Evolutionary conservation across 768 basidiomycete genomes (phyloP).

Genomic region (Lyophyllum decastes): DNA sequence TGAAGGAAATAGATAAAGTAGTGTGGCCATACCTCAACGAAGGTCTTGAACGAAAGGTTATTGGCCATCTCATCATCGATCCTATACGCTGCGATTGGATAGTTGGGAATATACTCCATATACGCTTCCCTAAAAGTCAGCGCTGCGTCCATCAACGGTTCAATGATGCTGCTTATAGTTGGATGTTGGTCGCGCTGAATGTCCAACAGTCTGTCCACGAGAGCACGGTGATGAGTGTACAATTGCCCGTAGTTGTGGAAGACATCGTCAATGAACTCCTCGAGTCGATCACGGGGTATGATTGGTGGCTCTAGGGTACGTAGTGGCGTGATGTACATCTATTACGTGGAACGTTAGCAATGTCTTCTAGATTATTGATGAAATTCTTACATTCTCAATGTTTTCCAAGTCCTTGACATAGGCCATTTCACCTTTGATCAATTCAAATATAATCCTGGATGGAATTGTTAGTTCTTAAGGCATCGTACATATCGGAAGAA

Average conservation of each 20-base stretch:
- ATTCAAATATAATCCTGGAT: constrained; percentile 83
- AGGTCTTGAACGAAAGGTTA: constrained; percentile 77
- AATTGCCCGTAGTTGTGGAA: constrained; percentile 88
- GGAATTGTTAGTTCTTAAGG: constrained; percentile 8
- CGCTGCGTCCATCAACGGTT: constrained; percentile 84
- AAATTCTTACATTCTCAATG: constrained; percentile 66
- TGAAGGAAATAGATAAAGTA: neutral
- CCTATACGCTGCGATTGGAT: constrained; percentile 86
- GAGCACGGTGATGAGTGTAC: constrained; percentile 67
- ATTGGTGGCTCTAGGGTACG: constrained; percentile 75
- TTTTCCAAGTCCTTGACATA: constrained; percentile 92
- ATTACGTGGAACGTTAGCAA: neutral
- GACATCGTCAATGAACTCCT: constrained; percentile 80
- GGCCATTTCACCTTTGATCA: constrained; percentile 95
- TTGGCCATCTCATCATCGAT: constrained; percentile 87
- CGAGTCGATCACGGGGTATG: constrained; percentile 67
- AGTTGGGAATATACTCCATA: constrained; percentile 90
- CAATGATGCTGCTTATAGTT: constrained; percentile 75
- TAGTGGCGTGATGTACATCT: constrained; percentile 86
- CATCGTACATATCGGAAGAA: neutral
- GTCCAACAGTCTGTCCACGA: constrained; percentile 81
- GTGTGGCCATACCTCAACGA: constrained; percentile 67
- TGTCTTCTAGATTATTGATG: neutral
- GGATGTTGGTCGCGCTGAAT: constrained; percentile 91
- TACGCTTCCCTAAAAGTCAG: constrained; percentile 93